Base-by-base conservation (phyloP, 371 early-diverging fungal genomes). In the Lichtheimia hyalospora region DNA sequence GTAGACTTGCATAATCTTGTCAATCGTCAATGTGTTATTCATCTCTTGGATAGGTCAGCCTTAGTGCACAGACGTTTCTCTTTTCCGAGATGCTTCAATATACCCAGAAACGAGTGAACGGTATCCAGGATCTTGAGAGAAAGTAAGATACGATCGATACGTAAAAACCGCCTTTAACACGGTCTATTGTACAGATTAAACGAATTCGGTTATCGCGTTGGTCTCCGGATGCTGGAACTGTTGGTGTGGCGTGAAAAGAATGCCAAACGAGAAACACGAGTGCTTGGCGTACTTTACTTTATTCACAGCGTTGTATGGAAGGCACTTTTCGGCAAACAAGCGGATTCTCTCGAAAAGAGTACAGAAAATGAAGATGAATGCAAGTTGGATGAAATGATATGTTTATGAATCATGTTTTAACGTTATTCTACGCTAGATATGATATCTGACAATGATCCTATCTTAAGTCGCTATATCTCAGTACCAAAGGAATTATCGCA, bases 341-440 rank as follows among this genome's bases (percentile, higher is more conserved):
- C 97, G 5, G 96, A 97, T 77, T 91, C 97, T 39, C 79, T 96
- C 42, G 96, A 96, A 66, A 92, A 92, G 68, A 89, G 92, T 58
- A 96, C 95, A 3, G 96, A 97, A 53, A 88, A 89, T 64, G 94
- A 95, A 46, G 97, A 97, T 61, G 97, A 98, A 85, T 97, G 92
- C 90, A 80, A 57, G 79, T 21, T 14, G 23, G 10, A 7, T 52
- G 16, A 4, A n/a, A 41, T 27, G 10, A 0, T n/a, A 16, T 21
- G 40, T 20, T 12, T 21, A 3, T 18, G 1, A 5, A 14, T 12
- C 15, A 42, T 52, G 48, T 23, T n/a, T 28, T 57, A 21, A 24
- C 39, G 34, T 46, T 5, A 34, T 46, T 34, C 0, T 34, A 34
- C 10, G 13, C 20, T 73, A 94, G 92, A 96, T 66, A 98, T 98